Base-by-base conservation (phyloP, 495 filamentous ascomycete species). In the Astrothelium subdiscretum region DNA sequence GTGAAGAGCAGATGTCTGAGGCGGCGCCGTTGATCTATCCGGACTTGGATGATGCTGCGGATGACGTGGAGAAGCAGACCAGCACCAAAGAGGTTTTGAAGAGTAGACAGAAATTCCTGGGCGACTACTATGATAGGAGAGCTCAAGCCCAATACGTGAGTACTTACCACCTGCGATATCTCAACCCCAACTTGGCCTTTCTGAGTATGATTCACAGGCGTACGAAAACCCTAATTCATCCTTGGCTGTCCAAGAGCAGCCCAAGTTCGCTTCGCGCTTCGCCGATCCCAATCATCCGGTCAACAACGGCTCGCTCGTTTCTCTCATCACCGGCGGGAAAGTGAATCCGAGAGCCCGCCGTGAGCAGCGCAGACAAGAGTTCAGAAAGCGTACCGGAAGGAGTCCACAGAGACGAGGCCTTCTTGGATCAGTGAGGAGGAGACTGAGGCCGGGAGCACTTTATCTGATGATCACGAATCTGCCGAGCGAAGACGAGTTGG, bases 21-120 rank as follows among this genome's bases (percentile, higher is more conserved):
- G 68, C 77, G 2, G 83, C 83, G 1, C 79, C 79, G 0, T 67
- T 87, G 6, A 69, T 83, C 24, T 85, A 79, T 63, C 83, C 82
- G 1, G 73, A 69, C 15, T 73, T 85, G 2, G 81, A 84, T 32
- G 18, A 48, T 48, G 42, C 42, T 20, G 42, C 42, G 20, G 42
- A 48, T n/a, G 20, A 48, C 3, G 42, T 38, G 4, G 42, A 48
- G 3, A 20, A 10, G 3, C 18, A 48, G 18, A 48, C 42, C 42
- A 48, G 18, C 3, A 48, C 18, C 3, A 48, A 8, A 48, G 42
- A 48, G 18, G 42, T 48, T 48, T 48, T 20, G 18, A 48, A 48
- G 42, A 48, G 42, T n/a, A 48, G 18, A n/a, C 42, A 71, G 54
- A 71, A 74, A 11, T 84, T 84, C 64, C 72, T 83, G 0, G 74